phyloP scores from a whole-genome alignment of 2,329 filamentous ascomycete species.

The Hymenoscyphus albidus region DNA sequence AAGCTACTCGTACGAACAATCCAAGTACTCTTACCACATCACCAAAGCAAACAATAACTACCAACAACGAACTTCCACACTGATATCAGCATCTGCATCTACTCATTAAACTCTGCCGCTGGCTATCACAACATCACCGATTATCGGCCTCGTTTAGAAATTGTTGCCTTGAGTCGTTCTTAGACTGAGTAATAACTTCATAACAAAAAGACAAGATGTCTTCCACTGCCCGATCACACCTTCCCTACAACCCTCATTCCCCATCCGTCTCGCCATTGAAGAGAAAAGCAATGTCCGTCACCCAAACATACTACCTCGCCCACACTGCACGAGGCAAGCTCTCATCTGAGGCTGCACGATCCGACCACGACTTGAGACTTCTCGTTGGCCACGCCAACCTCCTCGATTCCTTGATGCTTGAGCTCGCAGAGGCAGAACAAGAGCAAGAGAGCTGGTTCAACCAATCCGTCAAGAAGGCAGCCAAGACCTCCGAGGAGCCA shows the following conservation, averaged over 20 bases:
- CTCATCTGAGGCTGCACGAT: constrained; percentile 79
- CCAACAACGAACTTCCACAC: constrained; percentile 3
- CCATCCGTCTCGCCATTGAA: constrained; percentile 33
- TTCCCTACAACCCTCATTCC: constrained; percentile 20
- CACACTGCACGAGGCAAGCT: constrained; percentile 97
- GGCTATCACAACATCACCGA: constrained; percentile 17
- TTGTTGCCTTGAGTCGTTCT: constrained; percentile 30
- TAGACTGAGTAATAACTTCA: constrained; percentile 9
- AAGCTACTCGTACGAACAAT: constrained; percentile 2
- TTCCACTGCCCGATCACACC: constrained; percentile 24
- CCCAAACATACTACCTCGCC: constrained; percentile 97
- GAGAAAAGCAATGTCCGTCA: constrained; percentile 92
- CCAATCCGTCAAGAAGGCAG: constrained; percentile 79
- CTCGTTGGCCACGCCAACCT: constrained; percentile 98
- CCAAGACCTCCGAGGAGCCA: constrained; percentile 46
- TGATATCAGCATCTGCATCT: not conserved
- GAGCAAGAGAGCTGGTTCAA: constrained; percentile 99
- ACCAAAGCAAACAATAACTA: not conserved
- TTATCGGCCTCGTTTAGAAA: constrained; percentile 28
- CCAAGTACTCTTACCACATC: constrained; percentile 8
- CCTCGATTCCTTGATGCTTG: constrained; percentile 90
- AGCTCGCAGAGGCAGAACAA: constrained; percentile 85
- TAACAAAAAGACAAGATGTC: constrained; percentile 30
- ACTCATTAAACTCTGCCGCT: constrained; percentile 7
- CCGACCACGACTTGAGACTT: constrained; percentile 91